These are phyloP conservation scores for Solanum verrucosum DNA, from an alignment of 257 asterid genomes.

Conservation along the genomic window DNA sequence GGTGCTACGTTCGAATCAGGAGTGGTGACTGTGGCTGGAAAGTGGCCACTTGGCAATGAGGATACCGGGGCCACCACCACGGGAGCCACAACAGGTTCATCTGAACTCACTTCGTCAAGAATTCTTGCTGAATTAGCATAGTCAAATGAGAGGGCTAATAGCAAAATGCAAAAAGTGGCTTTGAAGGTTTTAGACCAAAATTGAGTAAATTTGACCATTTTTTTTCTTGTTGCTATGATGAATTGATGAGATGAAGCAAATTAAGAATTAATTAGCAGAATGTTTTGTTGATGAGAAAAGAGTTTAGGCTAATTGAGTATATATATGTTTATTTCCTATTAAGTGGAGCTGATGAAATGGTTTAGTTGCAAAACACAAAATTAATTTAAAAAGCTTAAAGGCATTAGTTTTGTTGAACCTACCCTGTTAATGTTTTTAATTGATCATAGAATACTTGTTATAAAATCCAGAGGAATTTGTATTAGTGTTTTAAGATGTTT, in stretches of 20 bases:
- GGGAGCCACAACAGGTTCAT: slow-evolving; percentile 21
- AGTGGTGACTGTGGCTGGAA: slow-evolving; percentile 15
- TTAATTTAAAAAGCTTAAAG: neutral
- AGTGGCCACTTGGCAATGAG: slow-evolving; percentile 24
- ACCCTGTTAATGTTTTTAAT: neutral
- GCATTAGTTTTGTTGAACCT: neutral
- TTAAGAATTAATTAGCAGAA: neutral
- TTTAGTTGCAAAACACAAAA: neutral
- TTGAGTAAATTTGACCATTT: slow-evolving; percentile 33
- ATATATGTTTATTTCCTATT: slow-evolving; percentile 4
- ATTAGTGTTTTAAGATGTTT: neutral
- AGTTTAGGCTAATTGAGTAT: slow-evolving; percentile 8
- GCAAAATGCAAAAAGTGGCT: slow-evolving; percentile 21
- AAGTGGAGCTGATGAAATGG: slow-evolving; percentile 51
- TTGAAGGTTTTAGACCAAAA: slow-evolving; percentile 8
- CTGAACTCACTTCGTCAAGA: slow-evolving; percentile 30
- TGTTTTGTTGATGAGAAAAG: slow-evolving; percentile 19
- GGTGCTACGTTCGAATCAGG: neutral
- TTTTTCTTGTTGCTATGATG: slow-evolving; percentile 1
- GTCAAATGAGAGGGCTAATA: slow-evolving; percentile 27
- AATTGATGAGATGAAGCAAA: neutral
- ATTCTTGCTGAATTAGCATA: slow-evolving; percentile 32
- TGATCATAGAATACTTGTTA: neutral
- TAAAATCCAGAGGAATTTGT: neutral
- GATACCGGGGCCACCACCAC: slow-evolving; percentile 15